Conservation (phyloP, 257 asterid genomes). For the Gentiana straminea region DNA sequence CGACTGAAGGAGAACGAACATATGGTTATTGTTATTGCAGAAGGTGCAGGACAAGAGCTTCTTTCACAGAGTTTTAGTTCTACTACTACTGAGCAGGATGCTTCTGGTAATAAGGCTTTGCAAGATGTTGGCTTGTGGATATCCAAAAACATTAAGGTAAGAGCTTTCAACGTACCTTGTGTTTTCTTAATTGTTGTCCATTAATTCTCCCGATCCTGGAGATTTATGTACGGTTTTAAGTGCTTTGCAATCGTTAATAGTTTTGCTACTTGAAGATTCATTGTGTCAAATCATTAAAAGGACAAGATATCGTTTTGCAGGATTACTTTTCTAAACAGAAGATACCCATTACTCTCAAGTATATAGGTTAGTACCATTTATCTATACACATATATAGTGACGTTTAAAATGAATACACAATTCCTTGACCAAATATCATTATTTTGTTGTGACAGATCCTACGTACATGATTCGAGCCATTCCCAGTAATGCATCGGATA, state of each 20-base stretch:
- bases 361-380: conserved; percentile 50
- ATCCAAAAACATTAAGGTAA: conserved; percentile 73
- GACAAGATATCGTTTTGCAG: conserved; percentile 23
- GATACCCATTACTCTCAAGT: conserved; percentile 62
- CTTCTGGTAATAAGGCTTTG: conserved; percentile 78
- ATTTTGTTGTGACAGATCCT: conserved; percentile 47
- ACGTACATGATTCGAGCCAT: conserved; percentile 91
- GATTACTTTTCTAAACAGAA: conserved; percentile 57
- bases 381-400: background rate
- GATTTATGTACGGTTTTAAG: too few relatives aligned
- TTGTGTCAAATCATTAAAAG: too few relatives aligned
- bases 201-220: too few relatives aligned
- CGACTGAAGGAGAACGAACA: conserved; percentile 72
- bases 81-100: conserved; percentile 35
- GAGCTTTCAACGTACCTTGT: background rate
- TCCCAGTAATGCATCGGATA: conserved; percentile 85
- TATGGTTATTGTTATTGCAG: conserved; percentile 91
- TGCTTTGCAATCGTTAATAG: too few relatives aligned
- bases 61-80: conserved; percentile 48
- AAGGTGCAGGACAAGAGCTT: conserved; percentile 92
- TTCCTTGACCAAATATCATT: background rate
- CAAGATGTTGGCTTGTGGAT: conserved; percentile 88
- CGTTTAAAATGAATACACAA: background rate
- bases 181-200: too few relatives aligned
- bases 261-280: too few relatives aligned